phyloP scores from a whole-genome alignment of 441 rosid genomes.

The Adansonia grandidieri region DNA sequence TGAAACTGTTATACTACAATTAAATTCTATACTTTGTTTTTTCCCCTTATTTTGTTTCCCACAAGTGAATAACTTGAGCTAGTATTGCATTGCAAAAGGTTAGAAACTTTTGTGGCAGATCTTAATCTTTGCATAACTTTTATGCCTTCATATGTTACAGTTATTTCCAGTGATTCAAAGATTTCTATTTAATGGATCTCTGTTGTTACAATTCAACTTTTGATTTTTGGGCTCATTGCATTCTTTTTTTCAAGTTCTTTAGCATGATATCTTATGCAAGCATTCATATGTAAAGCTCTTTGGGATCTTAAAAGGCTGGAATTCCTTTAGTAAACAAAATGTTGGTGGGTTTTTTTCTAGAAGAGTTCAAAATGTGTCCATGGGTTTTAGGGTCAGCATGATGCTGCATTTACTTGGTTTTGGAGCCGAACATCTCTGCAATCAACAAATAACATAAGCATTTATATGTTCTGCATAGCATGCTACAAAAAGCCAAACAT shows the following conservation, averaged over 20 bases:
- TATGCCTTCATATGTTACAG: background rate
- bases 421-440: background rate
- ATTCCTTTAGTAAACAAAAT: too few species aligned
- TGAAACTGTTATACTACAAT: background rate
- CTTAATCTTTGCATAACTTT: background rate
- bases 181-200: too few species aligned
- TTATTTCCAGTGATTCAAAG: too few species aligned
- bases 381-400: background rate
- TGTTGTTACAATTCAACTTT: too few species aligned
- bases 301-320: too few species aligned
- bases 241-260: too few species aligned
- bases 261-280: too few species aligned
- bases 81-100: background rate
- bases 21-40: background rate
- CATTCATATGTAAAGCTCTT: too few species aligned
- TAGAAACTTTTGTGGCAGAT: background rate
- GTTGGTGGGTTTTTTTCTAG: too few species aligned
- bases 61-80: background rate
- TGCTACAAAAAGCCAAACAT: background rate
- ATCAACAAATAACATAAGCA: conserved; percentile 10
- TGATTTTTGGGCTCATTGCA: too few species aligned
- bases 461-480: conserved; percentile 20
- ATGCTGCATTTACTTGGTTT: background rate
- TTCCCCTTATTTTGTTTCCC: background rate
- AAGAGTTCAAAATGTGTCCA: too few species aligned